Evolutionary conservation across 768 basidiomycete genomes (phyloP).

Genomic region (Asterophora lycoperdoides): DNA sequence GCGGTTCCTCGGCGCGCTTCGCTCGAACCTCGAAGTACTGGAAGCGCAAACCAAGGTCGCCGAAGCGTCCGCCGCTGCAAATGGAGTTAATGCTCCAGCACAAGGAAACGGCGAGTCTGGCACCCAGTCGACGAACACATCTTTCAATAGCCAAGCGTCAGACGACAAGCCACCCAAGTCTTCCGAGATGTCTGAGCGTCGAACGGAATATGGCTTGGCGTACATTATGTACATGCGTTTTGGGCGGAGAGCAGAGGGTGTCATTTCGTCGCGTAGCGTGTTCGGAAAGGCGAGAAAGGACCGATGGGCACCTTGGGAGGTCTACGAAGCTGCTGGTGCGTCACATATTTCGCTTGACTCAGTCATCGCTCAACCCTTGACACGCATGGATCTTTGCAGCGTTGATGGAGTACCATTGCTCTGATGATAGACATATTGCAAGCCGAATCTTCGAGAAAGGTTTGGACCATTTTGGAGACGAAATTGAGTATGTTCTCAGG

Average conservation of each 20-base stretch:
- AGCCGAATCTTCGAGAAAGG: conserved; percentile 94
- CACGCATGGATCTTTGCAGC: conserved; percentile 42
- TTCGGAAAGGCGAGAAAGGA: conserved; percentile 81
- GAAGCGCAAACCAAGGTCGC: conserved; percentile 41
- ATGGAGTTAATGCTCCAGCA: conserved; percentile 11
- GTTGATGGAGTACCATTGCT: conserved; percentile 92
- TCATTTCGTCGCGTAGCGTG: conserved; percentile 69
- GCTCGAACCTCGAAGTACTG: conserved; percentile 56
- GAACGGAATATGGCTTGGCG: conserved; percentile 71
- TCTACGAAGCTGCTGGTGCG: conserved; percentile 88
- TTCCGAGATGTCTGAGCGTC: conserved; percentile 53
- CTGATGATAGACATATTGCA: conserved; percentile 70
- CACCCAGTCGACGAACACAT: conserved; percentile 4
- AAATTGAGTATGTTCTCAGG: conserved; percentile 80
- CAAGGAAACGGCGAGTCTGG: not conserved
- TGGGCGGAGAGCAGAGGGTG: conserved; percentile 80
- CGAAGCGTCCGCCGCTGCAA: conserved; percentile 26
- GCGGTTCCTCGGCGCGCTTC: conserved; percentile 64
- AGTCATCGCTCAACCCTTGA: not conserved
- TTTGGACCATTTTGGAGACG: conserved; percentile 74
- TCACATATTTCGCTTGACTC: conserved; percentile 8
- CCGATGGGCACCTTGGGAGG: conserved; percentile 82
- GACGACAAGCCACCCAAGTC: conserved; percentile 51
- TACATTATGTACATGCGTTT: conserved; percentile 95
- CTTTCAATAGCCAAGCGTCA: conserved; percentile 46